These are phyloP conservation scores for Aspergillus vadensis DNA, from an alignment of 2,329 filamentous ascomycete species.

Conservation along the genomic window DNA sequence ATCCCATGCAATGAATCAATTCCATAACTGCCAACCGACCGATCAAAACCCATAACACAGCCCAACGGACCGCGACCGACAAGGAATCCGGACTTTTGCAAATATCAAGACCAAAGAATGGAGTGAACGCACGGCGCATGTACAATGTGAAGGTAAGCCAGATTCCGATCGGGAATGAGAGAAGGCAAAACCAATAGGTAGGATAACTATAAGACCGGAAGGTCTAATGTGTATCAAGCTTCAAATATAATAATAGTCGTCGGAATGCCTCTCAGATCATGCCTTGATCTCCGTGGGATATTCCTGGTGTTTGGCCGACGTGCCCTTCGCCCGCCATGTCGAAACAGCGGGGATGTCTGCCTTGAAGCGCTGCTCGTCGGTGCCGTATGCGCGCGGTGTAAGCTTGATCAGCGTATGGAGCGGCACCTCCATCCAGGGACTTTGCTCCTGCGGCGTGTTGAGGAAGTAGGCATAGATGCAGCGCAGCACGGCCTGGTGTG, in stretches of 20 bases:
- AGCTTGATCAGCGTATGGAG: slow-evolving; percentile 96
- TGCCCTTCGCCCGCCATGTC: slow-evolving; percentile 94
- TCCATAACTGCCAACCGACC: background rate
- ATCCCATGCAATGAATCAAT: background rate
- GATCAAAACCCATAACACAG: background rate
- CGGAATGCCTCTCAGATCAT: slow-evolving; percentile 5
- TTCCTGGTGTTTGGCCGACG: slow-evolving; percentile 79
- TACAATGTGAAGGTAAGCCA: background rate
- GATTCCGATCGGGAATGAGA: background rate
- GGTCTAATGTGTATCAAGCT: background rate
- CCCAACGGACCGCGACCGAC: background rate
- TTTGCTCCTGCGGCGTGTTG: slow-evolving; percentile 90
- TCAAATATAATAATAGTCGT: background rate
- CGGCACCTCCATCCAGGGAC: slow-evolving; percentile 98
- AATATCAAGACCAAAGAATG: background rate
- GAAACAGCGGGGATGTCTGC: slow-evolving; percentile 94
- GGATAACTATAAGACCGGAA: background rate
- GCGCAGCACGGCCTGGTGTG: slow-evolving; percentile 91
- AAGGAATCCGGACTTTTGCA: background rate
- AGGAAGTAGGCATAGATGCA: slow-evolving; percentile 99
- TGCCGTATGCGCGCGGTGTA: slow-evolving; percentile 90
- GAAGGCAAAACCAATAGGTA: background rate
- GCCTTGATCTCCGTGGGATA: slow-evolving; percentile 28
- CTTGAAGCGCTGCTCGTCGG: slow-evolving; percentile 81
- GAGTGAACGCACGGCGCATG: background rate